Conservation (phyloP, 2,329 filamentous ascomycete species). For the Ophiostoma triangulosporum region DNA sequence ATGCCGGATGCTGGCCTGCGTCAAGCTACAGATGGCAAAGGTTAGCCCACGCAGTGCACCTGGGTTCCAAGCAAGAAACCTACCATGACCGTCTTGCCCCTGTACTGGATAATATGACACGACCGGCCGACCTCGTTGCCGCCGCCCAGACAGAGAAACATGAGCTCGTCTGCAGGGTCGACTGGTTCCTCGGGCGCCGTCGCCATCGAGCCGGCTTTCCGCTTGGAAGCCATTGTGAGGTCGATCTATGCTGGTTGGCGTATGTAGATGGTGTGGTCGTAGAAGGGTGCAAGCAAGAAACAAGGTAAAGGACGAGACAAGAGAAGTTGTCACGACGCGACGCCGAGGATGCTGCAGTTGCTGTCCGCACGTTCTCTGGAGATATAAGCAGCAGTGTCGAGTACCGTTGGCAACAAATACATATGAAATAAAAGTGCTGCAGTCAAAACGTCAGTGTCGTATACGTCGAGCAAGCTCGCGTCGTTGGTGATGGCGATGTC, state of each 20-base stretch:
- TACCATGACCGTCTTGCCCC: conserved; percentile 98
- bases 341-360: no score
- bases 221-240: conserved; percentile 70
- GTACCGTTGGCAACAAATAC: no score
- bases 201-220: conserved; percentile 69
- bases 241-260: neutral
- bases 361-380: no score
- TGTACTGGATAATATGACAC: conserved; percentile 97
- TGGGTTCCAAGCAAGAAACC: conserved; percentile 18
- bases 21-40: conserved; percentile 57
- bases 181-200: conserved; percentile 67
- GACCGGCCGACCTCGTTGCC: conserved; percentile 96
- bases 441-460: no score
- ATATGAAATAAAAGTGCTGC: no score
- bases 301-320: no score
- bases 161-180: conserved; percentile 84
- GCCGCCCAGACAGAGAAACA: conserved; percentile 85
- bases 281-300: no score
- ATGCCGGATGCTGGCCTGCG: conserved; percentile 91
- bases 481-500: no score
- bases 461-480: no score
- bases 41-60: neutral
- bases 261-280: no score
- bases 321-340: no score
- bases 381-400: no score